phyloP scores from a whole-genome alignment of 768 basidiomycete species.

The Suillus alpinus region DNA sequence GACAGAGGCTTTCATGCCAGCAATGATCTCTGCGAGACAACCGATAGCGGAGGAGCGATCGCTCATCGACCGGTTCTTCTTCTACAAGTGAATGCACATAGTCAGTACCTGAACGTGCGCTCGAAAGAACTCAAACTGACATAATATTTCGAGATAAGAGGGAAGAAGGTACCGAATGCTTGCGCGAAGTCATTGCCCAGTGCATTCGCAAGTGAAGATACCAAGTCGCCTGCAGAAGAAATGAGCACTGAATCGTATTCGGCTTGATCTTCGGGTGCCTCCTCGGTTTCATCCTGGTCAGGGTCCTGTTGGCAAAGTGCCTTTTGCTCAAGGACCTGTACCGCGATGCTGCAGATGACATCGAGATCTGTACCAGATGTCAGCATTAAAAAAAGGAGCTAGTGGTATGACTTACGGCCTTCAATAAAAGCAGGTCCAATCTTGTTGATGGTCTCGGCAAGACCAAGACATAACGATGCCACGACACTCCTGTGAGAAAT shows the following conservation, averaged over 20 bases:
- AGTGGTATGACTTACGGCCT: conserved; percentile 50
- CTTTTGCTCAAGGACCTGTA: conserved; percentile 89
- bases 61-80: conserved; percentile 80
- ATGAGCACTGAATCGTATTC: conserved; percentile 97
- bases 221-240: conserved; percentile 91
- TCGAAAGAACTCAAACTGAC: conserved; percentile 43
- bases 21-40: conserved; percentile 91
- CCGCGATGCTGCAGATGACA: conserved; percentile 72
- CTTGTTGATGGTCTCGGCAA: conserved; percentile 90
- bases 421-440: conserved; percentile 87
- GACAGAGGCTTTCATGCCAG: conserved; percentile 83
- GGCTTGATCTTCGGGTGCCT: conserved; percentile 84
- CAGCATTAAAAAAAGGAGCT: conserved; percentile 4
- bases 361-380: conserved; percentile 55
- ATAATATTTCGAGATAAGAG: conserved; percentile 88
- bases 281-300: conserved; percentile 85
- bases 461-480: conserved; percentile 79
- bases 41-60: conserved; percentile 94
- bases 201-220: conserved; percentile 80
- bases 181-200: conserved; percentile 83
- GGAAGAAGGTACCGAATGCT: conserved; percentile 84
- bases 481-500: conserved; percentile 67
- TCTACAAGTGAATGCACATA: conserved; percentile 40
- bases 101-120: neutral
- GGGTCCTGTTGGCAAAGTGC: conserved; percentile 96